Conservation (phyloP, 2,329 filamentous ascomycete species). For the Claviceps digitariae region DNA sequence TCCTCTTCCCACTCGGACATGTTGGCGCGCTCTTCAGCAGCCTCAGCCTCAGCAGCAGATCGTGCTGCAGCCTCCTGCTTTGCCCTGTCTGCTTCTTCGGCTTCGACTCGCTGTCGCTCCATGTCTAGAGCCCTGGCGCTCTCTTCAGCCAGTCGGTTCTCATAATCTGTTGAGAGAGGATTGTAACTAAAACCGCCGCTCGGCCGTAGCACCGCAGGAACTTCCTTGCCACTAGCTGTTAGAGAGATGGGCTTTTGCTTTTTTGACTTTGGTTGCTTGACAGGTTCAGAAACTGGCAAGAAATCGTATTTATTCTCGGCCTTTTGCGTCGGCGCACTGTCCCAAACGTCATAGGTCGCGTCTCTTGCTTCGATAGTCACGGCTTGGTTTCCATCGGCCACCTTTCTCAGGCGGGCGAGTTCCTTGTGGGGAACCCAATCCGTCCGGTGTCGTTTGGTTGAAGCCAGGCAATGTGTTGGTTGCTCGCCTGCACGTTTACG, state of each 20-base stretch:
- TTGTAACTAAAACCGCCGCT: slow-evolving; percentile 85
- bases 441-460: slow-evolving; percentile 61
- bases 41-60: slow-evolving; percentile 62
- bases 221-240: slow-evolving; percentile 63
- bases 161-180: slow-evolving; percentile 75
- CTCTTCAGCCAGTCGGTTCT: slow-evolving; percentile 58
- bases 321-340: slow-evolving; percentile 23
- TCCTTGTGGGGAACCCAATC: slow-evolving; percentile 80
- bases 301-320: slow-evolving; percentile 37
- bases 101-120: slow-evolving; percentile 59
- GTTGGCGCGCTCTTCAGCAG: slow-evolving; percentile 52
- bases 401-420: slow-evolving; percentile 59
- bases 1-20: slow-evolving; percentile 70
- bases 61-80: slow-evolving; percentile 53
- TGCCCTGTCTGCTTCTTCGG: slow-evolving; percentile 52
- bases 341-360: slow-evolving; percentile 71
- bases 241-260: slow-evolving; percentile 68
- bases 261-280: slow-evolving; percentile 61
- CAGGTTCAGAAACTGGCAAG: slow-evolving; percentile 49
- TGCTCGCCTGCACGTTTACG: slow-evolving; percentile 63
- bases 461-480: slow-evolving; percentile 59
- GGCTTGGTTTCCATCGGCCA: slow-evolving; percentile 62
- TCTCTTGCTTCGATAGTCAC: slow-evolving; percentile 41
- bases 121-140: slow-evolving; percentile 66
- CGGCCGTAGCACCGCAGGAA: slow-evolving; percentile 69